Percentiles rank a stretch among this genome's conserved stretches.
These are phyloP conservation scores for Phytophthora fragariaefolia DNA, from an alignment of 352 stramenopile species.

Conservation along the genomic window DNA sequence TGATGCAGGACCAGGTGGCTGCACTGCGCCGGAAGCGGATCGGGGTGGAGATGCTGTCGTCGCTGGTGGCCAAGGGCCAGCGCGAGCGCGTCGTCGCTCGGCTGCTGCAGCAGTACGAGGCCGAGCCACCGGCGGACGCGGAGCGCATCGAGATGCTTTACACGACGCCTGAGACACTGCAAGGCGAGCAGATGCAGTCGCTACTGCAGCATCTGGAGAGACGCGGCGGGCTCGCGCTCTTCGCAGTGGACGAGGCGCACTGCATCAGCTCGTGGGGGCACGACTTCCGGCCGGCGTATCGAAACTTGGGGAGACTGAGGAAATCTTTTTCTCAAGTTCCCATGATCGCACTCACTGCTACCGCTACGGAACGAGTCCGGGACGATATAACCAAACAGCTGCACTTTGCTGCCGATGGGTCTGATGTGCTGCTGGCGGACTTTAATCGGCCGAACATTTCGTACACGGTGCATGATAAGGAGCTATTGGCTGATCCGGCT, in stretches of 20 bases:
- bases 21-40: slow-evolving; percentile 57
- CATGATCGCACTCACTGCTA: slow-evolving; percentile 92
- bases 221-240: slow-evolving; percentile 50
- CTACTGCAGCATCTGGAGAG: slow-evolving; percentile 44
- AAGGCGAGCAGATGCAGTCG: slow-evolving; percentile 54
- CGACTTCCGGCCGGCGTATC: slow-evolving; percentile 89
- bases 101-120: slow-evolving; percentile 33
- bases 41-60: slow-evolving; percentile 65
- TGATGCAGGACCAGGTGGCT: slow-evolving; percentile 91
- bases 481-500: slow-evolving; percentile 50
- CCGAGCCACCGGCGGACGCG: neutral
- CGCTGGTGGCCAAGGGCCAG: slow-evolving; percentile 43
- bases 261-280: slow-evolving; percentile 93
- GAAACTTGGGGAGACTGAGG: slow-evolving; percentile 50
- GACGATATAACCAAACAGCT: slow-evolving; percentile 62
- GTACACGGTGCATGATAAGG: slow-evolving; percentile 61
- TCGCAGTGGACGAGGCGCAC: slow-evolving; percentile 91
- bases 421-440: slow-evolving; percentile 53
- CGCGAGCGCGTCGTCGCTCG: slow-evolving; percentile 36
- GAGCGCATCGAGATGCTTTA: slow-evolving; percentile 77
- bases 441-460: slow-evolving; percentile 72
- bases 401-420: slow-evolving; percentile 35
- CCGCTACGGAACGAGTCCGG: slow-evolving; percentile 75
- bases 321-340: slow-evolving; percentile 40
- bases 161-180: slow-evolving; percentile 87